These are phyloP conservation scores for Micromonas pusilla DNA, from an alignment of 139 green algal species.

Conservation along the genomic window DNA sequence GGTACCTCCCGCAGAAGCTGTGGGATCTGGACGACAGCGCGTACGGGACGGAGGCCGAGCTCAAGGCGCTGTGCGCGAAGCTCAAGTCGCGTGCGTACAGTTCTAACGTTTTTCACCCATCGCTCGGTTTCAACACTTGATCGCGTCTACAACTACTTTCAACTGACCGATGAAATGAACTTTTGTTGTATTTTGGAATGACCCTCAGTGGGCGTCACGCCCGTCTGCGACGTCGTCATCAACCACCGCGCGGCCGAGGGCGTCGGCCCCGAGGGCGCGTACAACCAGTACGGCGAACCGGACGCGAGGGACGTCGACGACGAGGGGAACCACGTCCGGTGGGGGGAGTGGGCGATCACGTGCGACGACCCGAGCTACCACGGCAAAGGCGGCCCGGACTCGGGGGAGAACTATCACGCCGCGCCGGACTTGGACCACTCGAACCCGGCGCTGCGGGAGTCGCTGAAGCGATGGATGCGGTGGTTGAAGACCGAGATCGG, in stretches of 20 bases:
- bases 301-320: constrained; percentile 33
- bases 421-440: constrained; percentile 83
- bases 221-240: constrained; percentile 47
- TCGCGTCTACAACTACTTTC: too few species aligned
- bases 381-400: constrained; percentile 33
- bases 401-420: constrained; percentile 58
- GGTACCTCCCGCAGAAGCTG: constrained; percentile 50
- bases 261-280: neutral
- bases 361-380: constrained; percentile 57
- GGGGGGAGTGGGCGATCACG: constrained; percentile 74
- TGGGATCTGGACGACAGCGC: constrained; percentile 42
- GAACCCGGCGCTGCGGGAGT: constrained; percentile 60
- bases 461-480: constrained; percentile 67
- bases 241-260: constrained; percentile 42
- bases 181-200: too few species aligned
- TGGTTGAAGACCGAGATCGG: constrained; percentile 57
- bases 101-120: too few species aligned
- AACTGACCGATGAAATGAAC: too few species aligned
- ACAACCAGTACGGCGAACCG: constrained; percentile 31
- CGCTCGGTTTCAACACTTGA: too few species aligned
- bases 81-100: constrained; percentile 22
- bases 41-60: constrained; percentile 40
- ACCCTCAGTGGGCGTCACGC: constrained; percentile 27
- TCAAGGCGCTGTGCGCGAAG: constrained; percentile 14
- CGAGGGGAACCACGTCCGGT: constrained; percentile 50